phyloP scores from a whole-genome alignment of 2,329 filamentous ascomycete genomes.

The Massarina eburnea region DNA sequence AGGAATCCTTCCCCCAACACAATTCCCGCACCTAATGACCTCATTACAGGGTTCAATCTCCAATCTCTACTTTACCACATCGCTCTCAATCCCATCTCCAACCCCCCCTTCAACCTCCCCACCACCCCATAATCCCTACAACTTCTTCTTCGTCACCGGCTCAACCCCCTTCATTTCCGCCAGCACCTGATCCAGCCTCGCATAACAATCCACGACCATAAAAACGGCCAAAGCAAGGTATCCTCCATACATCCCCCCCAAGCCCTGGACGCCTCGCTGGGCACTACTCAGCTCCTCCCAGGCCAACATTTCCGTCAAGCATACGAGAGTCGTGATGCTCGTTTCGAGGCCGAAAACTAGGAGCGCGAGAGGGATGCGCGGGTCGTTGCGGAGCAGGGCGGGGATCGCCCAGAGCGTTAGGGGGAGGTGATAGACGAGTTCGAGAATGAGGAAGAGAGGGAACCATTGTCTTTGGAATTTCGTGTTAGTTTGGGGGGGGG shows the following conservation, averaged over 20 bases:
- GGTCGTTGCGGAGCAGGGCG: conserved; percentile 59
- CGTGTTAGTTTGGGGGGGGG: not conserved
- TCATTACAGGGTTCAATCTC: too few species aligned
- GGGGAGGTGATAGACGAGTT: conserved; percentile 63
- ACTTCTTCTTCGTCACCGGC: conserved; percentile 33
- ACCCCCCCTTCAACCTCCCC: not conserved
- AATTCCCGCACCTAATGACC: too few species aligned
- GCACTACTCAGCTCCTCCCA: conserved; percentile 46
- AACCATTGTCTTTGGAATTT: conserved; percentile 55
- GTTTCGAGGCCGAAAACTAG: conserved; percentile 63
- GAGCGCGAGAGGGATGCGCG: conserved; percentile 60
- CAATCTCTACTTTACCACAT: not conserved
- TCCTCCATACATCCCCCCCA: conserved; percentile 43
- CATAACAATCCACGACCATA: conserved; percentile 41
- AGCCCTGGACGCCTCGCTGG: conserved; percentile 29
- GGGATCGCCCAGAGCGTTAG: conserved; percentile 61
- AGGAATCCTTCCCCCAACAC: too few species aligned
- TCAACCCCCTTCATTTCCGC: conserved; percentile 23
- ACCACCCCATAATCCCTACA: too few species aligned
- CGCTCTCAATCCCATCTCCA: too few species aligned
- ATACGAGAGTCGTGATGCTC: conserved; percentile 63
- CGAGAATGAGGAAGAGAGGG: conserved; percentile 58
- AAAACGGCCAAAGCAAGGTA: conserved; percentile 40
- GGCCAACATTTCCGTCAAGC: conserved; percentile 61
- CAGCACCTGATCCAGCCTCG: conserved; percentile 33